A percentile compares a stretch with the other conserved stretches of the same genome.
phyloP scores from a whole-genome alignment of 1,284 basidiomycete genomes.

The Cryptococcus sp. region DNA sequence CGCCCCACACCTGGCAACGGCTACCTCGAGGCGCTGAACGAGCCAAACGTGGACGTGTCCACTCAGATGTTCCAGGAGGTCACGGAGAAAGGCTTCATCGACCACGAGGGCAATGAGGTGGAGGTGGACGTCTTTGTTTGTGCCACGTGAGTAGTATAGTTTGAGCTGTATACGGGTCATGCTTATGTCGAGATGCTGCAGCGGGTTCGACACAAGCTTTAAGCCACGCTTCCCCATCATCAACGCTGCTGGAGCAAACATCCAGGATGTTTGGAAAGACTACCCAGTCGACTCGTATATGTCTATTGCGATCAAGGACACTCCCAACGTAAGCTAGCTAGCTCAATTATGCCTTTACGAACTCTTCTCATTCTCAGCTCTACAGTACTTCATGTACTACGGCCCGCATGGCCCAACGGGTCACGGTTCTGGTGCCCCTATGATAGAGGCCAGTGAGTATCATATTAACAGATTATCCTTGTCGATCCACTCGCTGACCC shows the following conservation, averaged over 20 bases:
- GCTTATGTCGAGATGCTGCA: background rate
- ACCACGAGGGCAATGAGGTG: slow-evolving; percentile 20
- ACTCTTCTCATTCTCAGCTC: no score
- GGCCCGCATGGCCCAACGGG: slow-evolving; percentile 30
- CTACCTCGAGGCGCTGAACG: slow-evolving; percentile 41
- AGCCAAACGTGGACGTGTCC: slow-evolving; percentile 32
- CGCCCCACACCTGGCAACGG: slow-evolving; percentile 44
- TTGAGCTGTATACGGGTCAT: background rate
- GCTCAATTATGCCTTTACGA: no score
- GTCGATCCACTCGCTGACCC: no score
- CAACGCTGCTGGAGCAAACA: slow-evolving; percentile 24
- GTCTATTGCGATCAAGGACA: slow-evolving; percentile 32
- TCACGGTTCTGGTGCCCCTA: slow-evolving; percentile 28
- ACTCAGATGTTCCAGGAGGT: slow-evolving; percentile 19
- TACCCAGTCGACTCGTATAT: slow-evolving; percentile 31
- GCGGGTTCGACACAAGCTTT: slow-evolving; percentile 37
- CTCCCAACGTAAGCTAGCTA: slow-evolving; percentile 30
- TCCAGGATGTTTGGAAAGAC: slow-evolving; percentile 34
- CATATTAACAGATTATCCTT: background rate
- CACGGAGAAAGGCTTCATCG: slow-evolving; percentile 25
- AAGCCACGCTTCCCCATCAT: slow-evolving; percentile 35
- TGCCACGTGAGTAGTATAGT: slow-evolving; percentile 22
- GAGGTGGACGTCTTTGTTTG: slow-evolving; percentile 35
- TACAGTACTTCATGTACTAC: slow-evolving; percentile 24
- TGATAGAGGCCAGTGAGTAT: slow-evolving; percentile 20